Evolutionary conservation across 2,329 filamentous ascomycete species (phyloP).

Genomic region (Penicillium sclerotiorum): DNA sequence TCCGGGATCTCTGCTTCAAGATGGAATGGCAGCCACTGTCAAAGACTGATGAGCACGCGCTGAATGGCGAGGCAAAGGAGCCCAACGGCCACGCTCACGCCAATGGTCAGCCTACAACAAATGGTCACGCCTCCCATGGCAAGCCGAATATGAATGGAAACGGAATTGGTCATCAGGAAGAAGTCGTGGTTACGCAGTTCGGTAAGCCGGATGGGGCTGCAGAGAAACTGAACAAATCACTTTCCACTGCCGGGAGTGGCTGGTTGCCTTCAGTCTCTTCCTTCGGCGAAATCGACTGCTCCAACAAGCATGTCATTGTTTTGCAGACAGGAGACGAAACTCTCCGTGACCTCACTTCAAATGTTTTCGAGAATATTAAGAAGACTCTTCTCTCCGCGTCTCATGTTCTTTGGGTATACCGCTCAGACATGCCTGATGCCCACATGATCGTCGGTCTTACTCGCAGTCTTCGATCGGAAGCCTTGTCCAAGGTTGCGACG

Average conservation of each 20-base stretch:
- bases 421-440: slow-evolving; percentile 23
- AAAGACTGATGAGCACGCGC: background rate
- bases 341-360: slow-evolving; percentile 15
- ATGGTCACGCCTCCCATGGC: slow-evolving; percentile 3
- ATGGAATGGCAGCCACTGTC: slow-evolving; percentile 24
- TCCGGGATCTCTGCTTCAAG: slow-evolving; percentile 27
- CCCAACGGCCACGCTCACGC: slow-evolving; percentile 1
- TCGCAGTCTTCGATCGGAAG: slow-evolving; percentile 30
- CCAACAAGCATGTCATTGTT: slow-evolving; percentile 21
- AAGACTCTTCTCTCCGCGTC: slow-evolving; percentile 20
- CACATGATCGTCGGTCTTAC: slow-evolving; percentile 33
- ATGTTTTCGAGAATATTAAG: slow-evolving; percentile 20
- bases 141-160: slow-evolving; percentile 13
- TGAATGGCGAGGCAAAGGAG: slow-evolving; percentile 7
- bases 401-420: slow-evolving; percentile 29
- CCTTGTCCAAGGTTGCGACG: slow-evolving; percentile 24
- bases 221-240: slow-evolving; percentile 10
- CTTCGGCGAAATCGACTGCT: slow-evolving; percentile 12
- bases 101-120: slow-evolving; percentile 2
- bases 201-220: slow-evolving; percentile 14
- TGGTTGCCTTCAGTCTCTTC: slow-evolving; percentile 14
- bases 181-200: slow-evolving; percentile 21
- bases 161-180: slow-evolving; percentile 8
- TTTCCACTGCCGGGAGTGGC: background rate
- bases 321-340: slow-evolving; percentile 19